Evolutionary conservation across 2,329 filamentous ascomycete genomes (phyloP).

Genomic region (Penicillium brasilianum): DNA sequence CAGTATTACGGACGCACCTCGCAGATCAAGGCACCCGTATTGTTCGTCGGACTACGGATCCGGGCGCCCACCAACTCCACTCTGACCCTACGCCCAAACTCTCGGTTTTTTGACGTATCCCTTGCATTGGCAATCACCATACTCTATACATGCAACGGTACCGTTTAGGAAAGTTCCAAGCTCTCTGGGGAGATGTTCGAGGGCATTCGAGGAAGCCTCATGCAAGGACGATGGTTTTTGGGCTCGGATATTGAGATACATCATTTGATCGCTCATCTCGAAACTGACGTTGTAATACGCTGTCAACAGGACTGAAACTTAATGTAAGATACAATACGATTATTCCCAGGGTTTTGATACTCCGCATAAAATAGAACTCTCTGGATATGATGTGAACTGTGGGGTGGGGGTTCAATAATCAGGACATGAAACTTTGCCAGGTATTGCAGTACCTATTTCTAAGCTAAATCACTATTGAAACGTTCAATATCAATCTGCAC

Average conservation of each 20-base stretch:
- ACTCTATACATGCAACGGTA: neutral
- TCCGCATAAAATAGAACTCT: neutral
- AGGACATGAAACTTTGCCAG: neutral
- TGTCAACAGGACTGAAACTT: neutral
- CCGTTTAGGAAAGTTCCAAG: neutral
- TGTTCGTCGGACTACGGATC: neutral
- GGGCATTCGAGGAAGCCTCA: slow-evolving; percentile 6
- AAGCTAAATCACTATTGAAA: neutral
- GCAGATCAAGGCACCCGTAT: slow-evolving; percentile 3
- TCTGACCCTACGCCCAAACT: neutral
- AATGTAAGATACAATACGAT: too few species aligned
- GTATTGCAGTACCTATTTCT: neutral
- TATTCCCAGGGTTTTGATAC: neutral
- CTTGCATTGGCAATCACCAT: slow-evolving; percentile 7
- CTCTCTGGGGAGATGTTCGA: neutral
- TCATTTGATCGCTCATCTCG: slow-evolving; percentile 10
- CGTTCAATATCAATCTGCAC: too few species aligned
- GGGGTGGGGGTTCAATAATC: neutral
- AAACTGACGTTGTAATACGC: neutral
- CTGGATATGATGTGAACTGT: too few species aligned
- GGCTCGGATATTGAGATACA: slow-evolving; percentile 8
- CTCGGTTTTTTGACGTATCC: slow-evolving; percentile 12
- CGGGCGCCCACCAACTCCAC: neutral
- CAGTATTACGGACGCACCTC: neutral
- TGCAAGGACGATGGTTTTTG: slow-evolving; percentile 5